phyloP scores from a whole-genome alignment of 1,284 basidiomycete genomes.

The Erythrobasidium hasegawianum region DNA sequence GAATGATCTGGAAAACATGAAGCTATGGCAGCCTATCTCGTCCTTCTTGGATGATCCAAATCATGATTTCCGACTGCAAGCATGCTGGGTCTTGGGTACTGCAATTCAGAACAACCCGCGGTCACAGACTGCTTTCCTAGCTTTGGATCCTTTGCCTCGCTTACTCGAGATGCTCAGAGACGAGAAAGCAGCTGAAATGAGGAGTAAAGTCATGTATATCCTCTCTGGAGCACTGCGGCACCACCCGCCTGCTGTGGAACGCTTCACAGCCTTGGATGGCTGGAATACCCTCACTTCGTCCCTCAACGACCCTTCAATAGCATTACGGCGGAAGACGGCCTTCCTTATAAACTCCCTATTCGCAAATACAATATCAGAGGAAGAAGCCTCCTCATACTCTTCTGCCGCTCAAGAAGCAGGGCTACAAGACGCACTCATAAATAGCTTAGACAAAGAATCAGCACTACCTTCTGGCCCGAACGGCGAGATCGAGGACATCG shows the following conservation, averaged over 20 bases:
- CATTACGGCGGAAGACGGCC: slow-evolving; percentile 73
- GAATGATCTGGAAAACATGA: slow-evolving; percentile 78
- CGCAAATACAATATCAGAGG: slow-evolving; percentile 52
- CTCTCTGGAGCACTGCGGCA: slow-evolving; percentile 82
- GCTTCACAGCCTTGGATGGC: slow-evolving; percentile 61
- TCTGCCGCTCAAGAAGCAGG: slow-evolving; percentile 12
- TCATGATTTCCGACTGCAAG: slow-evolving; percentile 64
- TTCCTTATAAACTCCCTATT: slow-evolving; percentile 81
- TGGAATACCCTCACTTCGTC: slow-evolving; percentile 65
- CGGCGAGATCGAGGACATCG: slow-evolving; percentile 62
- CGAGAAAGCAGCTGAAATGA: slow-evolving; percentile 54
- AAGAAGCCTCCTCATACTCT: not conserved
- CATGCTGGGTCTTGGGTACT: slow-evolving; percentile 88
- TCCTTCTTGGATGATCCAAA: slow-evolving; percentile 61
- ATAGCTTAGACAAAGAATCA: slow-evolving; percentile 37
- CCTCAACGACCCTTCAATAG: slow-evolving; percentile 69
- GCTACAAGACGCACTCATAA: slow-evolving; percentile 40
- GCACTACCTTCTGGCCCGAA: slow-evolving; percentile 60
- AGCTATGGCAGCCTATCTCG: slow-evolving; percentile 81
- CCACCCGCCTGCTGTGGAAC: slow-evolving; percentile 63
- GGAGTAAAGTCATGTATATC: slow-evolving; percentile 81
- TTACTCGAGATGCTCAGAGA: slow-evolving; percentile 62
- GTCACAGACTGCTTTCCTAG: slow-evolving; percentile 69
- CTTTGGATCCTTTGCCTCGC: slow-evolving; percentile 63
- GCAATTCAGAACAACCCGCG: slow-evolving; percentile 92